Conservation (phyloP, 352 stramenopile species). For the Globisporangium paddicum region DNA sequence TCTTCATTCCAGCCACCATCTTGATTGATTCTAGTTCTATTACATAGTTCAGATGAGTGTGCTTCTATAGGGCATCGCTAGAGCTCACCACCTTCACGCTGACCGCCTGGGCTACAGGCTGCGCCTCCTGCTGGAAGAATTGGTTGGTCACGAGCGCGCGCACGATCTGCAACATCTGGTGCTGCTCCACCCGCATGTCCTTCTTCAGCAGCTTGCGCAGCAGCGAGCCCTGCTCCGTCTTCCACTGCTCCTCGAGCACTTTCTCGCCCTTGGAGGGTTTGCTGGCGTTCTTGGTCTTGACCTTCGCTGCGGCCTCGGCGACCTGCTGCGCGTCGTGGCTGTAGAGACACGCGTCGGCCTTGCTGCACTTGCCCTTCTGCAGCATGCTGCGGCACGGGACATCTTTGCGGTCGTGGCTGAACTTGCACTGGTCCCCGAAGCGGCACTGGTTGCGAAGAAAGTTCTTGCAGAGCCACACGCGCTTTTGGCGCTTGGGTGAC, state of each 20-base stretch:
- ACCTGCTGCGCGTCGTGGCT: conserved; percentile 44
- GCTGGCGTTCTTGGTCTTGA: conserved; percentile 23
- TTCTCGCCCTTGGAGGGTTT: neutral
- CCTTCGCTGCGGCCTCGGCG: conserved; percentile 24
- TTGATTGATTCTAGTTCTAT: neutral
- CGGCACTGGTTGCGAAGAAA: conserved; percentile 60
- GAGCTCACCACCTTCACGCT: neutral
- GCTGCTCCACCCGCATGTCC: conserved; percentile 64
- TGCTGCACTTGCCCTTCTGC: conserved; percentile 46
- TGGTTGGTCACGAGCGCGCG: conserved; percentile 52
- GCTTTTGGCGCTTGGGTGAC: conserved; percentile 36
- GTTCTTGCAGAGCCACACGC: conserved; percentile 55
- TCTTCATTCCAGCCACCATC: neutral
- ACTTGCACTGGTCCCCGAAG: conserved; percentile 56
- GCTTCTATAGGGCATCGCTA: neutral
- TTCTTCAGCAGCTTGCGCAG: conserved; percentile 71
- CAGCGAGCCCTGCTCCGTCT: conserved; percentile 58
- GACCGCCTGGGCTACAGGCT: neutral
- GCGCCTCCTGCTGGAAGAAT: conserved; percentile 32
- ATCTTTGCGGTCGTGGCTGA: conserved; percentile 58
- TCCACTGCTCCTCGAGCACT: conserved; percentile 52
- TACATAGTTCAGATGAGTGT: neutral
- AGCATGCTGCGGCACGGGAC: conserved; percentile 60
- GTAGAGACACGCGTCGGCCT: conserved; percentile 55
- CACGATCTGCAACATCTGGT: conserved; percentile 76